These are phyloP conservation scores for Tolypocladium nubicola DNA, from an alignment of 2,329 filamentous ascomycete species.

Conservation along the genomic window DNA sequence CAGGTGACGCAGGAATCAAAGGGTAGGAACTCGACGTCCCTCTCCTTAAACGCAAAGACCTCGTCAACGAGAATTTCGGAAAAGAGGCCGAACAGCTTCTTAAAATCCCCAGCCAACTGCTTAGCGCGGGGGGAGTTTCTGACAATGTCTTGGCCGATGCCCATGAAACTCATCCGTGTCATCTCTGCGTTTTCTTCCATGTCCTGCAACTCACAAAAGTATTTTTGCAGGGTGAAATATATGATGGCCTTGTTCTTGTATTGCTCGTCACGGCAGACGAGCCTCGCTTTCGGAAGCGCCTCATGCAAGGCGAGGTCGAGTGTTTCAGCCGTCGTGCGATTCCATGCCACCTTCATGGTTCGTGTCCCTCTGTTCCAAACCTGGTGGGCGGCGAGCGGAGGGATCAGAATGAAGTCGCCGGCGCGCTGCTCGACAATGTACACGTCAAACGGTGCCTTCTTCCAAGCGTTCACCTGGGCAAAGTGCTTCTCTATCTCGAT, in stretches of 20 bases:
- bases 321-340: constrained; percentile 86
- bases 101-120: constrained; percentile 75
- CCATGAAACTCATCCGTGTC: constrained; percentile 33
- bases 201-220: constrained; percentile 49
- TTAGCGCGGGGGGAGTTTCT: constrained; percentile 37
- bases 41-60: constrained; percentile 67
- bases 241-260: constrained; percentile 98
- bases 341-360: constrained; percentile 98
- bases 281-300: constrained; percentile 75
- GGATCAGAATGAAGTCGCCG: constrained; percentile 89
- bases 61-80: constrained; percentile 74
- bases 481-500: constrained; percentile 97
- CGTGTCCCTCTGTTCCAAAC: constrained; percentile 96
- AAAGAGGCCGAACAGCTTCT: constrained; percentile 66
- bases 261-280: constrained; percentile 94
- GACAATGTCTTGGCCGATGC: constrained; percentile 35
- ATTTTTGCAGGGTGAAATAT: constrained; percentile 77
- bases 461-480: constrained; percentile 91
- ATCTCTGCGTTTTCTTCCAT: constrained; percentile 39
- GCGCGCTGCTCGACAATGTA: constrained; percentile 85
- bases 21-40: constrained; percentile 60
- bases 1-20: constrained; percentile 92
- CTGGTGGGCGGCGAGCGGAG: constrained; percentile 87
- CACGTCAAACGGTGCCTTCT: constrained; percentile 83
- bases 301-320: constrained; percentile 77